phyloP scores from a whole-genome alignment of 139 green algal species.

The Raphidocelis subcapitata region DNA sequence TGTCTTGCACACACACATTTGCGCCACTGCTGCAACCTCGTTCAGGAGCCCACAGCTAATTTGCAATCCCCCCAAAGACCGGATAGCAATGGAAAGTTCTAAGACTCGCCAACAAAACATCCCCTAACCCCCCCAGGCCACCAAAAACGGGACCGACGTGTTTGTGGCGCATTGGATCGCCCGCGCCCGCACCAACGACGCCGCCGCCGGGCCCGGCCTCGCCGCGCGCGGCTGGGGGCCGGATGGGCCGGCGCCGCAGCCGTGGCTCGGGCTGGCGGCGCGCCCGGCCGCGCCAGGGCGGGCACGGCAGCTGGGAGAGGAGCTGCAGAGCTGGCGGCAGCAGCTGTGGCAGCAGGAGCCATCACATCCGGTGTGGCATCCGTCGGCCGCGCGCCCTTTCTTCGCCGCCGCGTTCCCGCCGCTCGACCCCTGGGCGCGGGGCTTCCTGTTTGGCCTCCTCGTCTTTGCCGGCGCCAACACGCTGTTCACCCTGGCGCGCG shows the following conservation, averaged over 20 bases:
- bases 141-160: slow-evolving; percentile 69
- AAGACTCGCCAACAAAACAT: too few relatives aligned
- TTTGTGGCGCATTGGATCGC: slow-evolving; percentile 77
- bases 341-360: slow-evolving; percentile 8
- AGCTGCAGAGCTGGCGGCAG: not conserved
- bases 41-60: too few relatives aligned
- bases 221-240: not conserved
- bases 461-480: slow-evolving; percentile 60
- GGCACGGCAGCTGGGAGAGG: not conserved
- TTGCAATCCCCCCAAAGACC: too few relatives aligned
- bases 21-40: too few relatives aligned
- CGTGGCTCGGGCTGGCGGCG: not conserved
- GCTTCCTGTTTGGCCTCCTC: slow-evolving; percentile 44
- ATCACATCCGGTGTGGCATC: too few relatives aligned
- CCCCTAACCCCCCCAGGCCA: slow-evolving; percentile 49
- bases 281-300: not conserved
- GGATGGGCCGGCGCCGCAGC: not conserved
- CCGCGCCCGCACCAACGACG: not conserved
- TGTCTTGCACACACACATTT: too few relatives aligned
- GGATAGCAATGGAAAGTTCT: too few relatives aligned
- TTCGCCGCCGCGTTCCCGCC: too few relatives aligned
- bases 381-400: too few relatives aligned
- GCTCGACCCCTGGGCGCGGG: not conserved
- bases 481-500: slow-evolving; percentile 62
- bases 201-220: not conserved